A percentile compares a stretch with the other conserved stretches of the same genome.
These are phyloP conservation scores for Leccinum fallax DNA, from an alignment of 1,284 basidiomycete genomes.

Conservation along the genomic window DNA sequence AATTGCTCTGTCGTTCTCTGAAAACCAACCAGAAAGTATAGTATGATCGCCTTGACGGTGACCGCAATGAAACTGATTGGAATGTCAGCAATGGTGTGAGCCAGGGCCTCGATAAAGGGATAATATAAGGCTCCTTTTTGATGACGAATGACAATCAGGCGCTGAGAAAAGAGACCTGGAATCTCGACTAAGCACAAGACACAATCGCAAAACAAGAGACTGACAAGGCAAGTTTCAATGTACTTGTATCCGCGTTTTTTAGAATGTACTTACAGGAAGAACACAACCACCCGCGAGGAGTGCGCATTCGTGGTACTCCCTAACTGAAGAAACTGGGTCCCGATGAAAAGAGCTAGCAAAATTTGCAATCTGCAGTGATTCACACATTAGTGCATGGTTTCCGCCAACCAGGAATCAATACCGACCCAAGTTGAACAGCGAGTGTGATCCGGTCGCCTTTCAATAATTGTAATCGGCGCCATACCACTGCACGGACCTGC, in stretches of 20 bases:
- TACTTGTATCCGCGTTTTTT: constrained; percentile 33
- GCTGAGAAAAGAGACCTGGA: constrained; percentile 49
- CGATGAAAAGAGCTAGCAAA: constrained; percentile 69
- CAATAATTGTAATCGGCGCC: constrained; percentile 64
- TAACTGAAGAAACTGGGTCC: constrained; percentile 72
- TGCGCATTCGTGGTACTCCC: constrained; percentile 62
- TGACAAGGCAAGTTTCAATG: constrained; percentile 22
- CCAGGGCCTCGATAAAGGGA: constrained; percentile 54
- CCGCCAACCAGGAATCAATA: neutral
- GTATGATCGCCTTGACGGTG: constrained; percentile 46
- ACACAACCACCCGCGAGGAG: constrained; percentile 66
- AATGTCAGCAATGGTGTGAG: constrained; percentile 61
- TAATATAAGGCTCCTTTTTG: constrained; percentile 53
- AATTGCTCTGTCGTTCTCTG: constrained; percentile 43
- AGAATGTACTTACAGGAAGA: constrained; percentile 64
- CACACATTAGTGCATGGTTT: neutral
- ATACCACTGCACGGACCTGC: constrained; percentile 66
- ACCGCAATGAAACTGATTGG: constrained; percentile 52
- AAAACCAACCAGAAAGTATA: constrained; percentile 58
- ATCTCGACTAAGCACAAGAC: constrained; percentile 33
- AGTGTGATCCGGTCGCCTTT: constrained; percentile 56
- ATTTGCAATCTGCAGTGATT: constrained; percentile 39
- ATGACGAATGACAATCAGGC: constrained; percentile 59
- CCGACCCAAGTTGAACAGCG: constrained; percentile 43
- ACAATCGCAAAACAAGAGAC: constrained; percentile 27